Evolutionary conservation across 352 stramenopile species (phyloP), one percentile per base, ranked within the genome.

Genomic region (Phytophthora boehmeriae): DNA sequence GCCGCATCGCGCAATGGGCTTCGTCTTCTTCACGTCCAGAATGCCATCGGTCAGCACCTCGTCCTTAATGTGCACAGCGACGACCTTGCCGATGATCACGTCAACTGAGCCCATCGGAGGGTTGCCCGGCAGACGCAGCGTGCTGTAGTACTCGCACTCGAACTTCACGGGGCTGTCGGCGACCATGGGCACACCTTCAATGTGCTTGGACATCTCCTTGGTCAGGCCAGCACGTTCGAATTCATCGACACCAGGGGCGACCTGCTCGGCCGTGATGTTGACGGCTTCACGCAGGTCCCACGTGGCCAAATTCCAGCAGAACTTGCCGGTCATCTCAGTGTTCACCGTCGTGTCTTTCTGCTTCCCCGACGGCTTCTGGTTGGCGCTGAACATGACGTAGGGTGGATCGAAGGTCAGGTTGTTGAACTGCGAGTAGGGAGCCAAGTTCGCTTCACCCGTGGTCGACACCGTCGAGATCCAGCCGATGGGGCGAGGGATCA

Each of bases 91-190:
- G 44, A 73, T 73, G 54, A 73, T 73, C 36, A 73, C 59, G 36
- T 73, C 65, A 39, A 73, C 65, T 16, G 65, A 73, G 2, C 65
- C 65, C 65, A 73, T 73, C 28, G 59, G 65, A 19, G 65, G 59
- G n/a, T 69, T 73, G 13, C 65, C 65, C 19, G 65, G 65, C 19
- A 73, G 59, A n/a, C 65, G 65, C 53, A 73, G 42, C 28, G 65
- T 73, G 54, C 53, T 73, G 54, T 73, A 69, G 49, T 73, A 73
- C 65, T 73, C 65, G 54, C 65, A 69, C 54, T 73, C 65, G 38
- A 73, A 69, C 27, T 65, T 68, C 11, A 73, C 59, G 19, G 65
- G 65, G 19, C 65, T 73, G 65, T 73, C 65, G 42, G 65, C 65
- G 53, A 73, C 59, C 65, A 73, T 73, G 41, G 64, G 64, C 9